Percentiles rank a stretch among this genome's conserved stretches.
Conservation (phyloP, 2,329 filamentous ascomycete genomes). For the Fusarium falciforme region DNA sequence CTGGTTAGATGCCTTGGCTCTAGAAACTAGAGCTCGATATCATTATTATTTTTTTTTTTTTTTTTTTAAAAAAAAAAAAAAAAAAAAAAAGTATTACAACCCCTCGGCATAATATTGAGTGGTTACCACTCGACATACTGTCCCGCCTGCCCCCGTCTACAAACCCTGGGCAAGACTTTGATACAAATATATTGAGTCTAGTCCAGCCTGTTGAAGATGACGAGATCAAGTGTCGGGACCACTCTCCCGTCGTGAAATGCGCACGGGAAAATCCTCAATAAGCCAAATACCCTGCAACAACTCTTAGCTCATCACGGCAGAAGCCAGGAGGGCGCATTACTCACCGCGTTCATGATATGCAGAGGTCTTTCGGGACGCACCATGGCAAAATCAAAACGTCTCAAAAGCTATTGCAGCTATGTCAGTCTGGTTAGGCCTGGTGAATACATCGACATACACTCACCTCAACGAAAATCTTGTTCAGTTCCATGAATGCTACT, state of each 20-base stretch:
- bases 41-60: too few species aligned
- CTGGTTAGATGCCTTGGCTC: too few species aligned
- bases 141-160: neutral
- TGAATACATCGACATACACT: slow-evolving; percentile 10
- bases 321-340: neutral
- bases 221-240: neutral
- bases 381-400: slow-evolving; percentile 29
- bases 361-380: slow-evolving; percentile 11
- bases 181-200: neutral
- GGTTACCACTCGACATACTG: neutral
- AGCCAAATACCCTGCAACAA: slow-evolving; percentile 12
- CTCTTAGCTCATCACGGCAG: neutral
- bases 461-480: slow-evolving; percentile 58
- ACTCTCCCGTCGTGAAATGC: slow-evolving; percentile 5
- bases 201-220: neutral
- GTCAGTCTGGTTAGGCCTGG: neutral
- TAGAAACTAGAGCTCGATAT: too few species aligned
- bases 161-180: neutral
- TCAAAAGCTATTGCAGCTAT: slow-evolving; percentile 1
- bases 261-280: slow-evolving; percentile 22
- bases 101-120: too few species aligned
- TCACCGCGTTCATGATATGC: slow-evolving; percentile 22
- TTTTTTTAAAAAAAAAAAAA: too few species aligned
- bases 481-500: slow-evolving; percentile 57
- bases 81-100: too few species aligned